A percentile compares a stretch with the other conserved stretches of the same genome.
These are phyloP conservation scores for Malania oleifera DNA, from an alignment of 164 flowering plant genomes.

Conservation along the genomic window DNA sequence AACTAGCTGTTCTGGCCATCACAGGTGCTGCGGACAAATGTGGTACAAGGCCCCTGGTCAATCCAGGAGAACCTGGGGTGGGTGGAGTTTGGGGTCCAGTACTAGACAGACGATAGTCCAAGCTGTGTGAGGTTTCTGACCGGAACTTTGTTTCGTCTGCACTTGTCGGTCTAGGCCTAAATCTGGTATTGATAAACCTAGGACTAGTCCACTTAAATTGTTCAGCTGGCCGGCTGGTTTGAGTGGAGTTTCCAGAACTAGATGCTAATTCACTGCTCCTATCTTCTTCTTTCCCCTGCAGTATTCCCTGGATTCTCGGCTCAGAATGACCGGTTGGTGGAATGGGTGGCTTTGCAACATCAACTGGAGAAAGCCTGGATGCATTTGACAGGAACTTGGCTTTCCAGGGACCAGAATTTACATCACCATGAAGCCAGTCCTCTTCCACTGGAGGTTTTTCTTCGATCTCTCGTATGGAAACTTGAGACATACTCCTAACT, in stretches of 20 bases:
- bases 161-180: not conserved
- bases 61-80: not conserved
- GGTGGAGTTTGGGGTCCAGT: constrained; percentile 5
- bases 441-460: not conserved
- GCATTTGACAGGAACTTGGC: not conserved
- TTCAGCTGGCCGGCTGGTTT: not conserved
- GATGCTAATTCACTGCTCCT: not conserved
- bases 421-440: not conserved
- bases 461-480: constrained; percentile 10
- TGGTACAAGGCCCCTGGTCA: not conserved
- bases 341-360: constrained; percentile 2
- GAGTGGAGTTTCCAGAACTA: constrained; percentile 3
- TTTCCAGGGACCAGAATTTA: constrained; percentile 5
- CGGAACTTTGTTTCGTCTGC: constrained; percentile 5
- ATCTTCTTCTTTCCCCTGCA: constrained; percentile 2
- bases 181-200: not conserved
- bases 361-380: constrained; percentile 3
- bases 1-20: constrained; percentile 1
- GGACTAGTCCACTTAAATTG: constrained; percentile 1
- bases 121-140: not conserved
- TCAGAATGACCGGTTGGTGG: not conserved
- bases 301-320: constrained; percentile 1
- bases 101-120: constrained; percentile 1
- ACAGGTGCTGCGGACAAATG: constrained; percentile 2
- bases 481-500: constrained; percentile 10